phyloP scores from a whole-genome alignment of 768 basidiomycete species.

The Auricularia heimuer region DNA sequence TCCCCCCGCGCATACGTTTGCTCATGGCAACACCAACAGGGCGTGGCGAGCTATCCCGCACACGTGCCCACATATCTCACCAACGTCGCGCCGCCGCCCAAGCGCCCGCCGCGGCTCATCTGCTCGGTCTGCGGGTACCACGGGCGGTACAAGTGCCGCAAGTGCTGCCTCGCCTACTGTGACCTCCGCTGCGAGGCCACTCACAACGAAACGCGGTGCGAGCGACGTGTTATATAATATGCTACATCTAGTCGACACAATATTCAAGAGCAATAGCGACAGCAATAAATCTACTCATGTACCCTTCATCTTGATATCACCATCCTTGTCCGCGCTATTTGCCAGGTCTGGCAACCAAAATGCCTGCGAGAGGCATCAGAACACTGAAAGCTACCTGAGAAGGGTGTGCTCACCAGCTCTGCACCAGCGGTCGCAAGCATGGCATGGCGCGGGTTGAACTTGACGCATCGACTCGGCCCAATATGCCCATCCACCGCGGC shows the following conservation, averaged over 20 bases:
- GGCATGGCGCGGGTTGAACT: constrained; percentile 79
- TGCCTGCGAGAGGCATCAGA: constrained; percentile 27
- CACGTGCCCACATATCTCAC: constrained; percentile 62
- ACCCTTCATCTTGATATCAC: constrained; percentile 51
- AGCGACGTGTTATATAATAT: constrained; percentile 50
- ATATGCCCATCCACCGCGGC: constrained; percentile 65
- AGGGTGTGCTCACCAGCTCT: constrained; percentile 53
- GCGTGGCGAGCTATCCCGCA: constrained; percentile 43
- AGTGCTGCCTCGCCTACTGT: constrained; percentile 70
- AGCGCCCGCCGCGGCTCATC: constrained; percentile 56
- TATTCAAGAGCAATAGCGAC: not conserved
- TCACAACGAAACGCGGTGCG: constrained; percentile 75
- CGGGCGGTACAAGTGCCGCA: constrained; percentile 69
- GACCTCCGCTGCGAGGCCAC: constrained; percentile 61
- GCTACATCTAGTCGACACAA: not conserved
- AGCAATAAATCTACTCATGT: not conserved
- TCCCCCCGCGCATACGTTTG: not conserved
- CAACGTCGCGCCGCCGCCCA: constrained; percentile 47
- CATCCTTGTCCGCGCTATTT: constrained; percentile 58
- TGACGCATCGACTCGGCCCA: constrained; percentile 75
- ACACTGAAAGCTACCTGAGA: constrained; percentile 13
- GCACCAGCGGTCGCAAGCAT: constrained; percentile 83
- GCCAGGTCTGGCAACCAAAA: constrained; percentile 61
- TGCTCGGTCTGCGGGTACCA: constrained; percentile 86
- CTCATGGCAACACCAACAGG: constrained; percentile 28